These are phyloP conservation scores for Hevea brasiliensis DNA, from an alignment of 345 rosid species.

Conservation along the genomic window DNA sequence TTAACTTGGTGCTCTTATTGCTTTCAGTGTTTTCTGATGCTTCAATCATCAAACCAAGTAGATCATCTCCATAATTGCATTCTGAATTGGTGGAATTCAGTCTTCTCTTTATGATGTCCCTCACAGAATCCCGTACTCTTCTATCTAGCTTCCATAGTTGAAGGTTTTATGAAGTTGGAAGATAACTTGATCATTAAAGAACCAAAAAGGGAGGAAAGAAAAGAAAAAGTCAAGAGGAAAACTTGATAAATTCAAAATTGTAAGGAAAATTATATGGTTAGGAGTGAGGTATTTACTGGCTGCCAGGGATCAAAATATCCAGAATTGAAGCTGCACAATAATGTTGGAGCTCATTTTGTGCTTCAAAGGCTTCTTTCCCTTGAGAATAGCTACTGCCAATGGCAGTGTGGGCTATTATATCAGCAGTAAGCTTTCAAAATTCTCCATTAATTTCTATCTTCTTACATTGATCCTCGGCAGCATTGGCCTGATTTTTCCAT, in stretches of 20 bases:
- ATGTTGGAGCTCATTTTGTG: constrained; percentile 68
- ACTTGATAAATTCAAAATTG: background rate
- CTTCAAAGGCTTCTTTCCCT: constrained; percentile 67
- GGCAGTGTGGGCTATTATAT: constrained; percentile 70
- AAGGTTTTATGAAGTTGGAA: constrained; percentile 69
- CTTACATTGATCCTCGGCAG: constrained; percentile 28
- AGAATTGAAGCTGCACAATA: constrained; percentile 37
- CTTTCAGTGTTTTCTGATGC: constrained; percentile 18
- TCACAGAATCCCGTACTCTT: constrained; percentile 58
- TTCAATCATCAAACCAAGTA: constrained; percentile 47
- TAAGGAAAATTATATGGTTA: background rate
- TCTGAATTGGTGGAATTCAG: constrained; percentile 31
- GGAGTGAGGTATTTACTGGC: constrained; percentile 41
- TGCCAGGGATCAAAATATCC: constrained; percentile 65
- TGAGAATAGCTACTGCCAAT: constrained; percentile 79
- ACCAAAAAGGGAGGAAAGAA: background rate
- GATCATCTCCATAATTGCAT: constrained; percentile 55
- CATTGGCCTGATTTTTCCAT: constrained; percentile 40
- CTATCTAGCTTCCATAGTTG: constrained; percentile 72
- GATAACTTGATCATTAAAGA: constrained; percentile 48
- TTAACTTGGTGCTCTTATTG: constrained; percentile 25
- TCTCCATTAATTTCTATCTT: constrained; percentile 63
- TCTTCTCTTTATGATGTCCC: constrained; percentile 49
- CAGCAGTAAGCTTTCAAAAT: constrained; percentile 70
- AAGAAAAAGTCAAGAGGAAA: too few relatives aligned